Evolutionary conservation across 2,329 filamentous ascomycete genomes (phyloP), one percentile per base, ranked within the genome.

Genomic region (Aspergillus sp.): DNA sequence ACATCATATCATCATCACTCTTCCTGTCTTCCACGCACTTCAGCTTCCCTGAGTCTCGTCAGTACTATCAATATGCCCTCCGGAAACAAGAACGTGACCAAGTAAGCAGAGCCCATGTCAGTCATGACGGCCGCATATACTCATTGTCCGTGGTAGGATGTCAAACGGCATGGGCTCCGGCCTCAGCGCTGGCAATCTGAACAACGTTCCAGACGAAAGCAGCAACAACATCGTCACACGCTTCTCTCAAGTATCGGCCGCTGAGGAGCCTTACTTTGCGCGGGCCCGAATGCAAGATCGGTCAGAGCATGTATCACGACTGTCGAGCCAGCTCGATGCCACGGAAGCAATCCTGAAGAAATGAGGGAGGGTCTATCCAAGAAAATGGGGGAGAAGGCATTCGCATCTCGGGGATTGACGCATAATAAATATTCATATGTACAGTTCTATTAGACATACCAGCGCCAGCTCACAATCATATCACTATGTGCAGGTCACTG

Each of bases 211-310:
- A 14, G 57, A 64, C 14, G 54, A 54, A 19, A 59, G 59, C 50
- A 61, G 33, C 33, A 51, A 57, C 50, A 61, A 52, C 49, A 57
- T 52, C 4, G 58, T 66, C 11, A 64, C 67, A 20, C 62, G 64
- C 42, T 69, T 63, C 35, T 58, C 59, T 11, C 59, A 64, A 30
- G 57, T 61, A 24, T 55, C 62, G 10, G 60, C 64, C 7, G 56
- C 63, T 5, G 66, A 71, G 14, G 63, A 60, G 10, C 65, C 68
- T 30, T 71, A 70, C 54, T 71, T 66, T 54, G 64, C 61, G 19
- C 58, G 59, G 5, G 65, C 63, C 36, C 60, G 65, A n/a, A 66
- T 69, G 54, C 52, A 51, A 41, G 64, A 68, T 11, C 65, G 68
- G 44, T 60, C 64, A 10, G 58, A 62, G 22, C 68, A 71, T 42